A percentile compares a stretch with the other conserved stretches of the same genome.
These are phyloP conservation scores for Phytophthora uliginosa DNA, from an alignment of 352 stramenopile genomes.

Conservation along the genomic window DNA sequence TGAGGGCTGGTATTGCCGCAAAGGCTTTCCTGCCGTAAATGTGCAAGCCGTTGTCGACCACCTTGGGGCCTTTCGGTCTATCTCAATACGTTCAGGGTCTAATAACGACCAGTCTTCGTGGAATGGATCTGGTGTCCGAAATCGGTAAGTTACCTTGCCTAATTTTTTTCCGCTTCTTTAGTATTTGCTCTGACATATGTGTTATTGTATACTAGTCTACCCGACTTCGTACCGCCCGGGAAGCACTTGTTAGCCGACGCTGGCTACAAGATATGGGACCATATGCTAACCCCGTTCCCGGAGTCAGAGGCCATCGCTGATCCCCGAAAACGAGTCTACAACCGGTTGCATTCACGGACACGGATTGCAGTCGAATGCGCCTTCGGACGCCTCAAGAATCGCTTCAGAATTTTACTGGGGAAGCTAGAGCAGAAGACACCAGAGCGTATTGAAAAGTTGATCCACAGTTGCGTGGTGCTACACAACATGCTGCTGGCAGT, in stretches of 20 bases:
- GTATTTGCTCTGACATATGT: background rate
- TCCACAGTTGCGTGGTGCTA: conserved; percentile 16
- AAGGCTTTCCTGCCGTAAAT: conserved; percentile 27
- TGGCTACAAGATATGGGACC: conserved; percentile 22
- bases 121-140: conserved; percentile 10
- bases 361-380: conserved; percentile 28
- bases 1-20: conserved; percentile 33
- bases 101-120: conserved; percentile 30
- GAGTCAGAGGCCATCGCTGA: conserved; percentile 3
- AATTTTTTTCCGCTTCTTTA: background rate
- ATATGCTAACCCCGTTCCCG: conserved; percentile 21
- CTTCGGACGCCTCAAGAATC: conserved; percentile 25
- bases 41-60: conserved; percentile 29
- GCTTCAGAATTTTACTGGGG: conserved; percentile 10
- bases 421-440: conserved; percentile 23
- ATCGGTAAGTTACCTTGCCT: background rate
- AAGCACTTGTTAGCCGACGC: conserved; percentile 10
- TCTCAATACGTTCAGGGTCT: conserved; percentile 25
- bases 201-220: background rate
- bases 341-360: conserved; percentile 15
- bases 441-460: conserved; percentile 15
- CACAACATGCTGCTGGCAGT: conserved; percentile 1
- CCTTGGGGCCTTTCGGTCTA: conserved; percentile 15
- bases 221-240: background rate
- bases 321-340: conserved; percentile 14